Percentiles rank a stretch among this genome's conserved stretches.
Evolutionary conservation across 441 rosid species (phyloP).

Genomic region (Eutrema salsugineum): DNA sequence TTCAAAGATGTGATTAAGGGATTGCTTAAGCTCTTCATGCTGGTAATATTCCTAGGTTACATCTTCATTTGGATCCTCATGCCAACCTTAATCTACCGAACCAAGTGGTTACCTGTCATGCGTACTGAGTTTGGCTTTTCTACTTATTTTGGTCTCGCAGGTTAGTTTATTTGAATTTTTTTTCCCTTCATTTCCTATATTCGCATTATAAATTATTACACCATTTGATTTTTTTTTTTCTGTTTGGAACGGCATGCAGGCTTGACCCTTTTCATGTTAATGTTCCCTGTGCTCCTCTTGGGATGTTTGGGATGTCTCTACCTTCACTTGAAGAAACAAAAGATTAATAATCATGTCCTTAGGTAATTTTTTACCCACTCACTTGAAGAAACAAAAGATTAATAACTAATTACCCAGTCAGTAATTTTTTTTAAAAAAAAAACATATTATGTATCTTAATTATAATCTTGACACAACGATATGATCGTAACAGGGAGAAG

Average conservation of each 20-base stretch:
- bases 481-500: not conserved
- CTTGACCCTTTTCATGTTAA: constrained; percentile 40
- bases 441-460: not conserved
- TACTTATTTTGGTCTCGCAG: constrained; percentile 43
- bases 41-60: constrained; percentile 36
- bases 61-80: constrained; percentile 47
- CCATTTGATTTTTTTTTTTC: not conserved
- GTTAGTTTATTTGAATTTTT: constrained; percentile 7
- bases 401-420: not conserved
- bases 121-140: constrained; percentile 22
- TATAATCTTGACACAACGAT: not conserved
- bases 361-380: too few species aligned
- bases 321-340: constrained; percentile 43
- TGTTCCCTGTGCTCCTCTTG: constrained; percentile 47
- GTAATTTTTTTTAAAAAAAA: too few species aligned
- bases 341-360: constrained; percentile 1
- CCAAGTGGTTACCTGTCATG: constrained; percentile 34
- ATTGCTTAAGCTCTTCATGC: constrained; percentile 33
- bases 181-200: not conserved
- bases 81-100: constrained; percentile 45
- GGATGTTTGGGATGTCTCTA: constrained; percentile 49
- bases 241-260: constrained; percentile 33
- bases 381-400: constrained; percentile 30
- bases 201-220: too few species aligned
- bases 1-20: constrained; percentile 7